Conservation (phyloP, 805 yeast species). For the Kluyveromyces nonfermentans region DNA sequence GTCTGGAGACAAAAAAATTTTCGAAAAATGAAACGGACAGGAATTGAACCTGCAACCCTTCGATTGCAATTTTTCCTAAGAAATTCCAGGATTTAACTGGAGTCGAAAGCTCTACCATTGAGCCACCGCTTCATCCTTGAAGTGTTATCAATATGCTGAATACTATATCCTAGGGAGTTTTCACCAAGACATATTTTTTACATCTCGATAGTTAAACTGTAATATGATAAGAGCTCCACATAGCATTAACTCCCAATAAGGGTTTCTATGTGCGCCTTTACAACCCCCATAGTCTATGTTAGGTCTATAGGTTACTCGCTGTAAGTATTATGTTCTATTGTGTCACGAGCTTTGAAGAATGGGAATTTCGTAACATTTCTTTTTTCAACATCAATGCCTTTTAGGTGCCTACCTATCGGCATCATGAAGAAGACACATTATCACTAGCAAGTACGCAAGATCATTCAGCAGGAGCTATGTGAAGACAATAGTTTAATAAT, state of each 20-base stretch:
- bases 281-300: too few species aligned
- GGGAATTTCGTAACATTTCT: not conserved
- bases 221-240: too few species aligned
- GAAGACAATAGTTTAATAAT: not conserved
- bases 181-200: too few species aligned
- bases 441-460: not conserved
- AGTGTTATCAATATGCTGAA: not conserved
- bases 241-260: too few species aligned
- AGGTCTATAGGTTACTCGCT: too few species aligned
- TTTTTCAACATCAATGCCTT: not conserved
- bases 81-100: slow-evolving; percentile 30
- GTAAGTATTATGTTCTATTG: not conserved
- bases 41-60: slow-evolving; percentile 64
- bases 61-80: slow-evolving; percentile 32
- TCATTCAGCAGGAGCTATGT: not conserved
- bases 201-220: too few species aligned
- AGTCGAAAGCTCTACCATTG: slow-evolving; percentile 55
- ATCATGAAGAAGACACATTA: not conserved
- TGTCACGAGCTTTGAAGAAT: not conserved
- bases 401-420: not conserved
- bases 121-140: slow-evolving; percentile 41
- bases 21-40: slow-evolving; percentile 50
- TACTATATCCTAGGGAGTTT: too few species aligned
- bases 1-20: slow-evolving; percentile 18
- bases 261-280: too few species aligned